A percentile compares a stretch with the other conserved stretches of the same genome.
phyloP scores from a whole-genome alignment of 73 alveolate species.

The Paramecium octaurelia region DNA sequence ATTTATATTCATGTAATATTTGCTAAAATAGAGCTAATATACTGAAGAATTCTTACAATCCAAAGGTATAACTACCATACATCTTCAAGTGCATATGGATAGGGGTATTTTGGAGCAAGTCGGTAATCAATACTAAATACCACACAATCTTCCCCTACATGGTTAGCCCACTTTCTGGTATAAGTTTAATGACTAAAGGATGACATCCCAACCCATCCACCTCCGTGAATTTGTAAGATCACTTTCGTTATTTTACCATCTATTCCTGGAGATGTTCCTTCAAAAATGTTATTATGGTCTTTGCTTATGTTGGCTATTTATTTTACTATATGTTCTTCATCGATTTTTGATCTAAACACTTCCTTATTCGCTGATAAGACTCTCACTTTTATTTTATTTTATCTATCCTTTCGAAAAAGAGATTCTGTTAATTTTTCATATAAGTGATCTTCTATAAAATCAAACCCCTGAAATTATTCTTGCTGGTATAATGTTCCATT shows the following conservation, averaged over 20 bases:
- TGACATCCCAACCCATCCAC: slow-evolving; percentile 95
- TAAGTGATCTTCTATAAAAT: not conserved
- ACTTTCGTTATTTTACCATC: slow-evolving; percentile 43
- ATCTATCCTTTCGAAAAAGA: not conserved
- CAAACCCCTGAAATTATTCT: slow-evolving; percentile 13
- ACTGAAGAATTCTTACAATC: slow-evolving; percentile 53
- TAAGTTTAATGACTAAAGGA: slow-evolving; percentile 87
- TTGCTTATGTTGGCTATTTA: not conserved
- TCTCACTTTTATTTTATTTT: slow-evolving; percentile 27
- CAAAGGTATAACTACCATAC: slow-evolving; percentile 87
- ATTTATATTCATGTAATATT: slow-evolving; percentile 69
- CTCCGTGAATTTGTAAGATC: slow-evolving; percentile 89
- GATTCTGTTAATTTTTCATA: not conserved
- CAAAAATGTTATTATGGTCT: not conserved
- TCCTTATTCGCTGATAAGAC: not conserved
- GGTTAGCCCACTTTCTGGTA: slow-evolving; percentile 74
- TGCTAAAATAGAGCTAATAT: slow-evolving; percentile 59
- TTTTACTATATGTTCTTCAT: not conserved
- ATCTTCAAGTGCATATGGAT: slow-evolving; percentile 90
- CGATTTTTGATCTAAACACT: not conserved
- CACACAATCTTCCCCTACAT: slow-evolving; percentile 32
- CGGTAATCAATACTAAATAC: slow-evolving; percentile 85
- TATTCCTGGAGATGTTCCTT: not conserved
- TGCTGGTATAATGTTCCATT: not conserved
- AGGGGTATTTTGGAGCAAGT: slow-evolving; percentile 86